Percentiles rank a stretch among this genome's conserved stretches.
Conservation (phyloP, 768 basidiomycete genomes). For the Calocybe gangraenosa region DNA sequence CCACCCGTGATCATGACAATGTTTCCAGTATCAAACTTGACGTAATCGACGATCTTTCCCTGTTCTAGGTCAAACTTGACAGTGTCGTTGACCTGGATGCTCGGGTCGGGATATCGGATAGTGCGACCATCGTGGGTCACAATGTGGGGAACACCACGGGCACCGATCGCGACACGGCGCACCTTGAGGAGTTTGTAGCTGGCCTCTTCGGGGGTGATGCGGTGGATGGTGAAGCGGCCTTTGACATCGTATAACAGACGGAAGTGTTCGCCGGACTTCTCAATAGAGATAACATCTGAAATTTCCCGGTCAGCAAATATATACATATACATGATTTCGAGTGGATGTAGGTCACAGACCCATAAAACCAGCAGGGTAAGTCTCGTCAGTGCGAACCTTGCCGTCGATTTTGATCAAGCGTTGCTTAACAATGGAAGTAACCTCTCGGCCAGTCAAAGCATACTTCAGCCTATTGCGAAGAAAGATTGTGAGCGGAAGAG, state of each 20-base stretch:
- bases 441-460: constrained; percentile 95
- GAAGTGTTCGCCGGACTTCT: constrained; percentile 99
- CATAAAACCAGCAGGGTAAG: constrained; percentile 97
- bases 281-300: constrained; percentile 91
- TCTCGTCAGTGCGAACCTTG: constrained; percentile 97
- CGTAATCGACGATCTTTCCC: constrained; percentile 87
- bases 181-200: constrained; percentile 96
- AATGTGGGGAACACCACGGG: constrained; percentile 92
- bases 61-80: constrained; percentile 96
- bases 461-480: constrained; percentile 99
- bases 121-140: constrained; percentile 99
- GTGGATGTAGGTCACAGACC: constrained; percentile 46
- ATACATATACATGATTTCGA: not conserved
- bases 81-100: constrained; percentile 94
- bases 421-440: constrained; percentile 91
- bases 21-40: constrained; percentile 97
- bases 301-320: constrained; percentile 1
- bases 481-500: constrained; percentile 94
- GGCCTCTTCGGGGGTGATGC: constrained; percentile 97
- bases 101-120: constrained; percentile 98
- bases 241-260: constrained; percentile 99
- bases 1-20: constrained; percentile 98
- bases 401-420: constrained; percentile 97
- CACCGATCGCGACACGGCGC: constrained; percentile 84
- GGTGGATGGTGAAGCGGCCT: constrained; percentile 99